Conservation (phyloP, 1,284 basidiomycete genomes). For the Apiotrichum laibachii region DNA sequence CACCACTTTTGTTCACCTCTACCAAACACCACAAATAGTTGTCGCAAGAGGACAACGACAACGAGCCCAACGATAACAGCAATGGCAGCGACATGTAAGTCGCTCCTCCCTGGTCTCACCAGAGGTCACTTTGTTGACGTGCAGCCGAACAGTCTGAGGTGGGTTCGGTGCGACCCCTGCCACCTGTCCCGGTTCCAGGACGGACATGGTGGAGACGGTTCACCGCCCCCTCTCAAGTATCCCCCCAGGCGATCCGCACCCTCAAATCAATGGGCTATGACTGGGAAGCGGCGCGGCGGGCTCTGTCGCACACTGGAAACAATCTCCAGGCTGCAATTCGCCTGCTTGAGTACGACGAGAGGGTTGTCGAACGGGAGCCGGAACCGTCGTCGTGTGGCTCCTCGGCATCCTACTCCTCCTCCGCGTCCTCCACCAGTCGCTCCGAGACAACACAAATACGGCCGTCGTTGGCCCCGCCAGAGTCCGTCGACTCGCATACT, state of each 20-base stretch:
- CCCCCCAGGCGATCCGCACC: neutral
- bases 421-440: neutral
- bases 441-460: neutral
- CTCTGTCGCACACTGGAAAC: neutral
- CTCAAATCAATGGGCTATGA: neutral
- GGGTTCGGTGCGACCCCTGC: neutral
- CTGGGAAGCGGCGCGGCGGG: neutral
- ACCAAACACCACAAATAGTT: too few relatives aligned
- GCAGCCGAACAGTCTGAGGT: neutral
- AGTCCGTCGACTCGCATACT: neutral
- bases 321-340: neutral
- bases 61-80: too few relatives aligned
- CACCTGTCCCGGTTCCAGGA: neutral
- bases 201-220: conserved; percentile 6
- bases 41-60: too few relatives aligned
- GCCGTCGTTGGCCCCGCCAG: neutral
- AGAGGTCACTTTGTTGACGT: too few relatives aligned
- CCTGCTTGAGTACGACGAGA: neutral
- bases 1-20: too few relatives aligned
- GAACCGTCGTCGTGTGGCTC: neutral
- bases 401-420: neutral
- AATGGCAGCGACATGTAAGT: too few relatives aligned
- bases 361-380: neutral
- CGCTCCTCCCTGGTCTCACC: too few relatives aligned
- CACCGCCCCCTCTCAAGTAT: neutral